Evolutionary conservation across 2,329 filamentous ascomycete genomes (phyloP), one percentile per base, ranked within the genome.

Genomic region (Plectosphaerella plurivora): DNA sequence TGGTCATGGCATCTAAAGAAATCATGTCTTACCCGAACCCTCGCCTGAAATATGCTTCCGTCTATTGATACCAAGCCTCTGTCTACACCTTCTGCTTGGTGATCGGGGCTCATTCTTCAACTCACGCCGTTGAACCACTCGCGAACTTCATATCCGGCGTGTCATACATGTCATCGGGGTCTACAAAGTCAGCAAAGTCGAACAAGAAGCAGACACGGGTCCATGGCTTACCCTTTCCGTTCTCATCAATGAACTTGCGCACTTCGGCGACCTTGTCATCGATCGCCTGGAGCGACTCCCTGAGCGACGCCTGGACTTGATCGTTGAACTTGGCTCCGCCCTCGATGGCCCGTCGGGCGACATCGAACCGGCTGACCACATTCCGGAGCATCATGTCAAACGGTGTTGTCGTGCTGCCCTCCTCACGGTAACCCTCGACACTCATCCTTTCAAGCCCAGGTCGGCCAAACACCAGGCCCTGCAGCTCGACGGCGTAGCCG

Each of bases 341-440:
- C 44, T 65, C 68, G 47, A 87, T 59, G 3, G 83, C 84, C 11
- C 74, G 66, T 55, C 76, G 71, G 0, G 79, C 81, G 18, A 87
- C 73, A 61, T 87, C 75, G 58, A 78, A 88, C 42, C 83, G 70
- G 16, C 76, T 83, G 2, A 84, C 80, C 18, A 69, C 59, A 59
- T 88, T 88, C 5, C 78, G 65, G 1, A 87, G 70, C 82, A 87
- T 83, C 84, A 87, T 87, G 59, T 87, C 81, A 58, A 88, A 87
- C 2, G 84, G 84, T 2, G 83, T 87, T 0, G 83, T 88, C 1
- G 84, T 87, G 50, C 73, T 82, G 0, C 83, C 84, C 64, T 88
- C 84, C 60, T 88, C 84, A 24, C 75, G 75, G 57, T 87, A 88
- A 4, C 78, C 81, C 14, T 74, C 75, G 8, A 87, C 77, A 0